phyloP scores from a whole-genome alignment of 2,329 filamentous ascomycete species.

The Ceratocystis ficicola region DNA sequence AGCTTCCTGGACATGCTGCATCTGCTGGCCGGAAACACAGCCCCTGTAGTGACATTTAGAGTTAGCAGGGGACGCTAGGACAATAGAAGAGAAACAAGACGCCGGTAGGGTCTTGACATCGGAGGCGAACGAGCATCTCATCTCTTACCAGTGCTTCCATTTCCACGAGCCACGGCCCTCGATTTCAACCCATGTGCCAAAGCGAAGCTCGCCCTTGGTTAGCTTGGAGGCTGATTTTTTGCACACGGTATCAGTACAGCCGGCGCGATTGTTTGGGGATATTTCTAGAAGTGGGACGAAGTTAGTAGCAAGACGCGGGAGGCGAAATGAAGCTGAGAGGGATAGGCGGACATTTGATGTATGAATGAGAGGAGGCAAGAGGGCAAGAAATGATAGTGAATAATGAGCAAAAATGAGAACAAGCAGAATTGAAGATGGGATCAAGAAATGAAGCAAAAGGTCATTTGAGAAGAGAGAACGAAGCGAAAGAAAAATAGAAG shows the following conservation, averaged over 20 bases:
- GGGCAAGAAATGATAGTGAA: not conserved
- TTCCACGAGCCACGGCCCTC: conserved; percentile 50
- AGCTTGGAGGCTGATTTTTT: conserved; percentile 61
- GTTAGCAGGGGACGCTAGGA: not conserved
- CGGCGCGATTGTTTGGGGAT: conserved; percentile 57
- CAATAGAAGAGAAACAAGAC: conserved; percentile 3
- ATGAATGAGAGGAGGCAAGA: not conserved
- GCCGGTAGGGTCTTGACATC: not conserved
- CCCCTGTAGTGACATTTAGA: conserved; percentile 47
- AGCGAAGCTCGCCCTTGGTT: conserved; percentile 62
- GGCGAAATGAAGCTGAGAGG: not conserved
- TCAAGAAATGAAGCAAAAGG: too few relatives aligned
- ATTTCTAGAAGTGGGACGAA: conserved; percentile 42
- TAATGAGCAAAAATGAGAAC: not conserved
- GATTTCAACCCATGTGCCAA: conserved; percentile 60
- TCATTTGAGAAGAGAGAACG: not conserved
- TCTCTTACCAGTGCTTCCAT: conserved; percentile 75
- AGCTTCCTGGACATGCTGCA: conserved; percentile 51
- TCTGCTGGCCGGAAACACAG: conserved; percentile 66
- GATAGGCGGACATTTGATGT: not conserved
- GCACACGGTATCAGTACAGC: conserved; percentile 62
- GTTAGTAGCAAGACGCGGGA: not conserved
- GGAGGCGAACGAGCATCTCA: conserved; percentile 24
- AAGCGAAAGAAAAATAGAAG: conserved; percentile 3
- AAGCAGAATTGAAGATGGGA: not conserved